phyloP scores from a whole-genome alignment of 2,329 filamentous ascomycete genomes.

The Hypoxylon sp. region DNA sequence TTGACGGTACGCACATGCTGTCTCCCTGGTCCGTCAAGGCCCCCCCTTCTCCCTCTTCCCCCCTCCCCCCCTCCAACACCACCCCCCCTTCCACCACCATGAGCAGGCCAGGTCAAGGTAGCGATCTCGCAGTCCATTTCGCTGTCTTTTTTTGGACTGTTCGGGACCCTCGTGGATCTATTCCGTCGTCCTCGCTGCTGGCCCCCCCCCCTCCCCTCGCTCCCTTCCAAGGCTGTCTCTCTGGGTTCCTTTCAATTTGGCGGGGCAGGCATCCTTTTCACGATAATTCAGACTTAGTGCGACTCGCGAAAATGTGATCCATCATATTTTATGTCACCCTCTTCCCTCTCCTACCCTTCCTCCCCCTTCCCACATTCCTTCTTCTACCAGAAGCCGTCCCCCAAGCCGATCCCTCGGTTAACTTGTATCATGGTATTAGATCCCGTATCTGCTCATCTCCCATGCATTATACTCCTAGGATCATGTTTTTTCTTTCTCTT shows the following conservation, averaged over 20 bases:
- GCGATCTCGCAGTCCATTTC: slow-evolving; percentile 14
- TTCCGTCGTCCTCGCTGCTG: slow-evolving; percentile 22
- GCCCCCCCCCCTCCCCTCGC: not conserved
- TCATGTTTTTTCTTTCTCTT: not conserved
- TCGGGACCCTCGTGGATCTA: slow-evolving; percentile 14
- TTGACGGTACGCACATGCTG: slow-evolving; percentile 28
- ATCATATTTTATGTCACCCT: slow-evolving; percentile 22
- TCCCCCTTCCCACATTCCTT: slow-evolving; percentile 9
- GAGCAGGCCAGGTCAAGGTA: not conserved
- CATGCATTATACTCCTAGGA: not conserved
- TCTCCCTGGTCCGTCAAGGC: slow-evolving; percentile 16
- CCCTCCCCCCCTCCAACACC: no score
- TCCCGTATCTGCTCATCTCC: slow-evolving; percentile 25
- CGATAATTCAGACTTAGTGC: slow-evolving; percentile 31
- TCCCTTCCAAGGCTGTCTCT: slow-evolving; percentile 5
- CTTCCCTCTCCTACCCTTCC: not conserved
- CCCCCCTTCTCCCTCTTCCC: no score
- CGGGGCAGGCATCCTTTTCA: slow-evolving; percentile 21
- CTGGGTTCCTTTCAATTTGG: slow-evolving; percentile 34
- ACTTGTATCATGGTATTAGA: slow-evolving; percentile 11
- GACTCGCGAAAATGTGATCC: slow-evolving; percentile 25
- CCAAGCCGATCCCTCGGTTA: slow-evolving; percentile 24
- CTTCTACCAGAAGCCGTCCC: not conserved
- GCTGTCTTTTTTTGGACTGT: slow-evolving; percentile 15
- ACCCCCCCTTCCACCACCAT: slow-evolving; percentile 14